Percentiles rank a stretch among this genome's conserved stretches.
Conservation (phyloP, 169 alveolate species). For the Plasmodium knowlesi region DNA sequence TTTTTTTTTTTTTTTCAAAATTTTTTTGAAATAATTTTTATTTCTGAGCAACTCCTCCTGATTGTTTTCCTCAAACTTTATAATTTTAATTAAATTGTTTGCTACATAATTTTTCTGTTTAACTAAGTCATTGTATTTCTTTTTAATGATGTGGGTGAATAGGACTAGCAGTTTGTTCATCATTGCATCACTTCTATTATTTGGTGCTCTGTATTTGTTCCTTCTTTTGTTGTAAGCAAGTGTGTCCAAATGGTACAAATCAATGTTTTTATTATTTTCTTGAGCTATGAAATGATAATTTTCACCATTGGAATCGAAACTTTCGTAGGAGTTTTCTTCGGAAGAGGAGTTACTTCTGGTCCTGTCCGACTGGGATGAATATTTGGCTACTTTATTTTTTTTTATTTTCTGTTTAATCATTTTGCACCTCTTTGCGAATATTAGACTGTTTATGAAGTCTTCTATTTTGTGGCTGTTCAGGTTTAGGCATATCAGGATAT, state of each 20-base stretch:
- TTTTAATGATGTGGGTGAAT: constrained; percentile 29
- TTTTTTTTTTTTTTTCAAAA: constrained; percentile 57
- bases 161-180: constrained; percentile 28
- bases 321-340: constrained; percentile 28
- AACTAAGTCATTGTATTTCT: constrained; percentile 18
- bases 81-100: constrained; percentile 53
- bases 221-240: constrained; percentile 4
- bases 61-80: constrained; percentile 54
- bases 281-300: constrained; percentile 8
- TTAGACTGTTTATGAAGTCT: constrained; percentile 61
- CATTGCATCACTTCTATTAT: constrained; percentile 11
- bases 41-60: constrained; percentile 40
- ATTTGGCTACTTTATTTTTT: constrained; percentile 21
- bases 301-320: constrained; percentile 51
- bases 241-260: background rate
- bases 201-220: constrained; percentile 16
- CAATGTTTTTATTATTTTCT: constrained; percentile 10
- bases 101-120: constrained; percentile 28
- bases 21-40: constrained; percentile 19
- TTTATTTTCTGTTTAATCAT: constrained; percentile 64
- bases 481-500: constrained; percentile 60
- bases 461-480: constrained; percentile 58
- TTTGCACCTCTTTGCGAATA: constrained; percentile 70
- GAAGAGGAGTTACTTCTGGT: background rate
- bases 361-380: constrained; percentile 43